phyloP scores from a whole-genome alignment of 352 stramenopile genomes.

The Globisporangium acanthophoron region DNA sequence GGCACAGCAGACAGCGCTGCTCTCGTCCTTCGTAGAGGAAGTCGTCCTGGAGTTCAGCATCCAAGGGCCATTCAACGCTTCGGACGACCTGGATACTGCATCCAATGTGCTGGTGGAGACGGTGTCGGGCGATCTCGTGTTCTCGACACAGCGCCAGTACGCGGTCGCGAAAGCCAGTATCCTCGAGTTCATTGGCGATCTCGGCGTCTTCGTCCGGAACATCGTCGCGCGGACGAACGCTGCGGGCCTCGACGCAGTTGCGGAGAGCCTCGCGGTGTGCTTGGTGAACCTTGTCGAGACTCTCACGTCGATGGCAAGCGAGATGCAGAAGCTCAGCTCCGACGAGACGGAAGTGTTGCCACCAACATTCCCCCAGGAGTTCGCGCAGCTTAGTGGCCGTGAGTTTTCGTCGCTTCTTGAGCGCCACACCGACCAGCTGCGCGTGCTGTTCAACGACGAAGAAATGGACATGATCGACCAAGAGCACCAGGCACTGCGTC shows the following conservation, averaged over 20 bases:
- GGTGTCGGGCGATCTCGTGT: background rate
- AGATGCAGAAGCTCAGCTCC: background rate
- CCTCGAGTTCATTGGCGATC: conserved; percentile 35
- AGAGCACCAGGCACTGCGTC: conserved; percentile 28
- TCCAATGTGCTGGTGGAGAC: background rate
- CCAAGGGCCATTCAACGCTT: conserved; percentile 8
- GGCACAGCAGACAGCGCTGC: conserved; percentile 11
- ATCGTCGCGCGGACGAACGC: conserved; percentile 19
- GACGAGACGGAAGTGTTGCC: conserved; percentile 11
- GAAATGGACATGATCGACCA: conserved; percentile 30
- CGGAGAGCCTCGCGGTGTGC: conserved; percentile 17
- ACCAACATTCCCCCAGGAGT: conserved; percentile 42
- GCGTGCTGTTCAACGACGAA: conserved; percentile 22
- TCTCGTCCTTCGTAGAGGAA: conserved; percentile 24
- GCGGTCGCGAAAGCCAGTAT: conserved; percentile 26
- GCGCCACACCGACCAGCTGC: conserved; percentile 23
- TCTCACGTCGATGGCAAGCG: conserved; percentile 9
- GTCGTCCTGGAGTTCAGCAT: conserved; percentile 30
- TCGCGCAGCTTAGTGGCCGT: conserved; percentile 36
- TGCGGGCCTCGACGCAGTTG: conserved; percentile 20
- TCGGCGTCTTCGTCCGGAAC: conserved; percentile 33
- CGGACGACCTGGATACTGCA: background rate
- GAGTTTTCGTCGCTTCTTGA: conserved; percentile 40
- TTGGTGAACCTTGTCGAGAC: conserved; percentile 26
- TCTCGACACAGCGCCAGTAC: conserved; percentile 24